These are phyloP conservation scores for Colletotrichum sp. DNA, from an alignment of 2,329 filamentous ascomycete species.

Conservation along the genomic window DNA sequence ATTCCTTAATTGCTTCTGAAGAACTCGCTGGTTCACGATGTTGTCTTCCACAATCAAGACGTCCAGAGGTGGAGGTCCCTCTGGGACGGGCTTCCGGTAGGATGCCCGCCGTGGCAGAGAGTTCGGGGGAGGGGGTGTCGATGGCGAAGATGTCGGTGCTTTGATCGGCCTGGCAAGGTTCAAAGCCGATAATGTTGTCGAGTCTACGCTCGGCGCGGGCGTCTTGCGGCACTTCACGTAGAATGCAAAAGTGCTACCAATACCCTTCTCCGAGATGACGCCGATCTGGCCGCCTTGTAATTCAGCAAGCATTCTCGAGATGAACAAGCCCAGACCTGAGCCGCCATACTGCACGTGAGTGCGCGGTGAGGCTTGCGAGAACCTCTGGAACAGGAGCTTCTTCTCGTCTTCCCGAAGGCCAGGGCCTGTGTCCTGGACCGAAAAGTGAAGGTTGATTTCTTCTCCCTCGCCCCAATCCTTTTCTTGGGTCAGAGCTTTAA, in stretches of 20 bases:
- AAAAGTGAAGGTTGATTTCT: conserved; percentile 73
- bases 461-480: conserved; percentile 76
- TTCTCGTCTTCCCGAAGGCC: conserved; percentile 68
- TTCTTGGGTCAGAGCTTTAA: conserved; percentile 52
- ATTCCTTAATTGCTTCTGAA: conserved; percentile 65
- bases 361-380: conserved; percentile 70
- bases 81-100: background rate
- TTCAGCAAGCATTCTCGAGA: conserved; percentile 76
- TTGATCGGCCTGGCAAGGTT: conserved; percentile 31
- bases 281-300: conserved; percentile 81
- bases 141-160: conserved; percentile 19
- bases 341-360: conserved; percentile 78
- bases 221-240: conserved; percentile 73
- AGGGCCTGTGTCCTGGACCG: conserved; percentile 75
- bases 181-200: conserved; percentile 39
- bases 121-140: conserved; percentile 3
- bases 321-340: conserved; percentile 75
- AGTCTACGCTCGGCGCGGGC: conserved; percentile 40
- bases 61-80: conserved; percentile 34
- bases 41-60: conserved; percentile 73
- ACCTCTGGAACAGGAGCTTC: conserved; percentile 70
- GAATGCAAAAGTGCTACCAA: conserved; percentile 78
- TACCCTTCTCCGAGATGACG: conserved; percentile 68
- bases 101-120: background rate
- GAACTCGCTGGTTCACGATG: conserved; percentile 68